Percentiles rank a stretch among this genome's conserved stretches.
These are phyloP conservation scores for Kazachstania psychrophila DNA, from an alignment of 805 yeast genomes.

Conservation along the genomic window DNA sequence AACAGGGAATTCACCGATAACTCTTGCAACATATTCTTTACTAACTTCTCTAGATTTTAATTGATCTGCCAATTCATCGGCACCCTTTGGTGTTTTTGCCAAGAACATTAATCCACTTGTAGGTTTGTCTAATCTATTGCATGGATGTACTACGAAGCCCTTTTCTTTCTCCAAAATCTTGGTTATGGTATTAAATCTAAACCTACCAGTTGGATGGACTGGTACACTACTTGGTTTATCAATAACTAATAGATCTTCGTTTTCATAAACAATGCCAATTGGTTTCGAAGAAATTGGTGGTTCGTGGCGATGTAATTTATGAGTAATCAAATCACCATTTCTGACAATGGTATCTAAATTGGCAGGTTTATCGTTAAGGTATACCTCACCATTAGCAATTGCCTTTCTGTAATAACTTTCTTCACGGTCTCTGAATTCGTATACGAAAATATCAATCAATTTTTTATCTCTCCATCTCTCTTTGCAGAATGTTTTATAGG, in stretches of 20 bases:
- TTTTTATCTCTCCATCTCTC: slow-evolving; percentile 83
- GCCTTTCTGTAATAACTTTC: slow-evolving; percentile 53
- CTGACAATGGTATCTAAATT: slow-evolving; percentile 52
- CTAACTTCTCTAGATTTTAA: slow-evolving; percentile 61
- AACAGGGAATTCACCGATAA: slow-evolving; percentile 77
- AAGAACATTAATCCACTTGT: slow-evolving; percentile 92
- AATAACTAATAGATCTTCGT: slow-evolving; percentile 67
- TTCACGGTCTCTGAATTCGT: slow-evolving; percentile 77
- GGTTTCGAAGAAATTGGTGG: slow-evolving; percentile 61
- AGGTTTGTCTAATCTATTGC: slow-evolving; percentile 80
- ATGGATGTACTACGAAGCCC: slow-evolving; percentile 57
- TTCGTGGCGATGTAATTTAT: slow-evolving; percentile 79
- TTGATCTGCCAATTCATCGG: slow-evolving; percentile 66
- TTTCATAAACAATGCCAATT: slow-evolving; percentile 60
- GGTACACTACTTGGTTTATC: slow-evolving; percentile 95
- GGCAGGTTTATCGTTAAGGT: slow-evolving; percentile 60
- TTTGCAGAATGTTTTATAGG: slow-evolving; percentile 87
- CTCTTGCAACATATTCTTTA: slow-evolving; percentile 83
- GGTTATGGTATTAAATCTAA: slow-evolving; percentile 66
- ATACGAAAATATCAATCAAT: slow-evolving; percentile 67
- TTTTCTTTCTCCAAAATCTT: slow-evolving; percentile 63
- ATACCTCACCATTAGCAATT: slow-evolving; percentile 56
- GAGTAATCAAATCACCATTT: slow-evolving; percentile 78
- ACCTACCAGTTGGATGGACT: slow-evolving; percentile 89
- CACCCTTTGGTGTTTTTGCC: slow-evolving; percentile 72